Base-by-base conservation (phyloP, 148 eudicot genomes). In the Camellia japonica region DNA sequence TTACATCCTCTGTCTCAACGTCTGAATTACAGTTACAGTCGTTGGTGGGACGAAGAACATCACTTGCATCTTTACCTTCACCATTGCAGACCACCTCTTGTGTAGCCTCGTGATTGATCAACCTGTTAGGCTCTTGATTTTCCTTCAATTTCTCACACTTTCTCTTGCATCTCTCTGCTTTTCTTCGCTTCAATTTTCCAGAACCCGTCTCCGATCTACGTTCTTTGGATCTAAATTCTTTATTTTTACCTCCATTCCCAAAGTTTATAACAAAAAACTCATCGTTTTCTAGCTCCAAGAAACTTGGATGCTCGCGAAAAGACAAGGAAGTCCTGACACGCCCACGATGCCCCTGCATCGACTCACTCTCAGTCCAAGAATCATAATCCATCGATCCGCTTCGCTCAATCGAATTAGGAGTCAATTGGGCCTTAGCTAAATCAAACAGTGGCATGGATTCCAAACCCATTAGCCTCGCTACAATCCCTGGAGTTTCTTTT, bases 391-490 rank as follows among this genome's bases (percentile, higher is more conserved):
- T 76, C 4, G 91, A 86, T 44, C 85, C 65, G 71, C 82, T 86
- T 56, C 82, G 38, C 38, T 30, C 38, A 30, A 30, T 30, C 38
- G 38, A 30, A 30, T 30, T 30, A 30, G 38, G 38, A 30, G 38
- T 30, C 38, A 30, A 30, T 30, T 30, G 38, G 38, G 38, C 38
- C 38, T 30, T 30, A 30, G 38, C 38, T 30, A 30, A 30, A 30
- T 30, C 38, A 1, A 30, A 30, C 38, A 30, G 38, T 30, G 38
- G 38, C 38, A 30, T 81, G 5, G 92, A 85, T 60, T 93, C 95
- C 63, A 93, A 80, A 3, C 97, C 97, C 97, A 93, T 93, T 10
- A 93, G 84, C 82, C 84, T 90, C 15, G 93, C 97, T 68, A 93
- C 91, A 10, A 93, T 15, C 60, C 81, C 87, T 0, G 92, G 95